Evolutionary conservation across 1,284 basidiomycete species (phyloP).

Genomic region (Heliocybe sulcata): DNA sequence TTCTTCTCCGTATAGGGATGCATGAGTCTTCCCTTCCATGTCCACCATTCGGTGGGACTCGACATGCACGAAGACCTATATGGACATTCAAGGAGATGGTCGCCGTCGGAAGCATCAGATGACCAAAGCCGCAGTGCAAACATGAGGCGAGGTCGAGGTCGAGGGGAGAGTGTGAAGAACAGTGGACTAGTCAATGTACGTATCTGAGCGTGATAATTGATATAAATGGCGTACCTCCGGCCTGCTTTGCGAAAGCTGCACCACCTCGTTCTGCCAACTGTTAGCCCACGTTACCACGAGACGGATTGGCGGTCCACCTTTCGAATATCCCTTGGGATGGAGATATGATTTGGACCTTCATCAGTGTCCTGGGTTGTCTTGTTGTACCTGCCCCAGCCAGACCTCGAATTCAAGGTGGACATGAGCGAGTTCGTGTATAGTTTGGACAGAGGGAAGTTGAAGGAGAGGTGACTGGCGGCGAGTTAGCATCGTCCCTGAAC

Average conservation of each 20-base stretch:
- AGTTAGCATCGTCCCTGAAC: neutral
- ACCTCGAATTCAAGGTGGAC: conserved; percentile 1
- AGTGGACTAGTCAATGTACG: neutral
- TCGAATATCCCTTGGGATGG: neutral
- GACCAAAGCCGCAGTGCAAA: neutral
- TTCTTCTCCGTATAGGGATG: neutral
- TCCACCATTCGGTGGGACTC: conserved; percentile 3
- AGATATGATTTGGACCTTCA: neutral
- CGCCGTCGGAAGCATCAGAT: neutral
- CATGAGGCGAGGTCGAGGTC: neutral
- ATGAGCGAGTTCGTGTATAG: conserved; percentile 3
- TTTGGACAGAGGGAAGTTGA: conserved; percentile 2
- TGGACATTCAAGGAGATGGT: neutral
- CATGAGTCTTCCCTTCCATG: neutral
- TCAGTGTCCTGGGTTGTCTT: neutral
- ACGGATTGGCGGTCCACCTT: neutral
- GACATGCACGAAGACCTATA: conserved; percentile 1
- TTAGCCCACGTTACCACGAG: neutral
- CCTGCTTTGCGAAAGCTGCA: neutral
- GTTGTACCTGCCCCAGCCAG: conserved; percentile 1
- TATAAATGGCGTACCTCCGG: neutral
- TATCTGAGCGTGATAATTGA: neutral
- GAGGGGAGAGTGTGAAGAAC: neutral
- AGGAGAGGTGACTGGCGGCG: neutral
- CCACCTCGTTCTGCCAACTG: neutral